These are phyloP conservation scores for Erodium texanum DNA, from an alignment of 441 rosid genomes.

Conservation along the genomic window DNA sequence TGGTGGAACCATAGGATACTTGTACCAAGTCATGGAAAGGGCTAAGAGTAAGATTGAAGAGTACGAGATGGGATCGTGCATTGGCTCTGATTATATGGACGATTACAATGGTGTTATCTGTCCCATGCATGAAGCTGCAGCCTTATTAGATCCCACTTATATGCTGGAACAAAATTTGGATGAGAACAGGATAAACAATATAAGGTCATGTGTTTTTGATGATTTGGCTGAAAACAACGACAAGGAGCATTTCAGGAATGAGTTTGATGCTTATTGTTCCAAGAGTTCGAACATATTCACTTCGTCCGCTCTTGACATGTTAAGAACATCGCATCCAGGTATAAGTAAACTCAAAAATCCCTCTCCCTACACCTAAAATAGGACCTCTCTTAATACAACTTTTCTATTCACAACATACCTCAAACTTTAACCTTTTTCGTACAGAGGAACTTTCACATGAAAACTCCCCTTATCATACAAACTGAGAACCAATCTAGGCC, in stretches of 20 bases:
- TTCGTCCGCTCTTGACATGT: background rate
- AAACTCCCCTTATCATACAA: too few relatives aligned
- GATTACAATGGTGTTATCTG: too few relatives aligned
- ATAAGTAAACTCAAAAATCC: too few relatives aligned
- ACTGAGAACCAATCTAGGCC: too few relatives aligned
- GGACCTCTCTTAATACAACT: too few relatives aligned
- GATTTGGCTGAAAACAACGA: background rate
- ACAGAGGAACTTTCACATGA: too few relatives aligned
- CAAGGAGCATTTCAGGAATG: background rate
- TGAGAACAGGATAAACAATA: background rate
- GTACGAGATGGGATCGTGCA: too few relatives aligned
- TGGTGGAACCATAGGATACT: background rate
- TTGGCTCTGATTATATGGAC: too few relatives aligned
- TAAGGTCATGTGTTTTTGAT: too few relatives aligned
- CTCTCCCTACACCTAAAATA: too few relatives aligned
- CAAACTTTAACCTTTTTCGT: too few relatives aligned
- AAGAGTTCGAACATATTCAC: background rate
- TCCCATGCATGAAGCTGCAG: background rate
- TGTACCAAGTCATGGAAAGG: background rate
- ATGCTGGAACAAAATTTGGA: background rate
- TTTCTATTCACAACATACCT: too few relatives aligned
- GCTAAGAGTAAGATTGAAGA: background rate
- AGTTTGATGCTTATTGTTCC: background rate
- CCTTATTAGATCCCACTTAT: background rate
- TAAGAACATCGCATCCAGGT: background rate